Conservation (phyloP, 805 yeast species). For the Maudiozyma bulderi region DNA sequence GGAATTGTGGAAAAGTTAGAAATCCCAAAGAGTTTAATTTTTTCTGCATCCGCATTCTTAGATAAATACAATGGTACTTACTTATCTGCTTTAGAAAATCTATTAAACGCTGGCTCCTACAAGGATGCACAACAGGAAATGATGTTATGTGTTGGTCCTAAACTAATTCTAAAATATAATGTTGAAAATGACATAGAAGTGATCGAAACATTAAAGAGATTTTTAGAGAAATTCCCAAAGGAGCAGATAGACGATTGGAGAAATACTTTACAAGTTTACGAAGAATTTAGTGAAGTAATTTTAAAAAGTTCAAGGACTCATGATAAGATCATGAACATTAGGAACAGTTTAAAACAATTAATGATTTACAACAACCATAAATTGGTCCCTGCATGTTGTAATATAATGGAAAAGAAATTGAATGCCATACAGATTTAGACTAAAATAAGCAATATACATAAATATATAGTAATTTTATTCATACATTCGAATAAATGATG, state of each 20-base stretch:
- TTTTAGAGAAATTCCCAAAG: constrained; percentile 38
- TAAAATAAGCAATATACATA: constrained; percentile 1
- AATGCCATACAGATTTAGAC: background rate
- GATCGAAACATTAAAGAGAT: constrained; percentile 24
- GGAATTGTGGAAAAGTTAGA: constrained; percentile 31
- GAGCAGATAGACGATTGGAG: constrained; percentile 40
- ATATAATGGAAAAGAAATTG: constrained; percentile 42
- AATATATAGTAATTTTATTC: background rate
- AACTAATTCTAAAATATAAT: constrained; percentile 33
- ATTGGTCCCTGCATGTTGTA: constrained; percentile 39
- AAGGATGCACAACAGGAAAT: constrained; percentile 56
- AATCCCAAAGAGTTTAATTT: constrained; percentile 40
- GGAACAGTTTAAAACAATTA: constrained; percentile 38
- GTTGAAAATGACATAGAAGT: constrained; percentile 32
- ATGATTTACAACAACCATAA: constrained; percentile 23
- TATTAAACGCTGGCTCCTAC: constrained; percentile 51
- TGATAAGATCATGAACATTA: constrained; percentile 31
- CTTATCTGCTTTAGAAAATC: constrained; percentile 50
- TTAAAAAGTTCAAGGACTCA: constrained; percentile 15
- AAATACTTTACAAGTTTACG: constrained; percentile 50
- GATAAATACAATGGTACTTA: constrained; percentile 42
- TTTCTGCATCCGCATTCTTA: constrained; percentile 52
- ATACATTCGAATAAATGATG: background rate
- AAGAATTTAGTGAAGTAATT: constrained; percentile 36
- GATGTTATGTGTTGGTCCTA: constrained; percentile 59